These are phyloP conservation scores for Auriculariales sp. DNA, from an alignment of 768 basidiomycete species.

Conservation along the genomic window DNA sequence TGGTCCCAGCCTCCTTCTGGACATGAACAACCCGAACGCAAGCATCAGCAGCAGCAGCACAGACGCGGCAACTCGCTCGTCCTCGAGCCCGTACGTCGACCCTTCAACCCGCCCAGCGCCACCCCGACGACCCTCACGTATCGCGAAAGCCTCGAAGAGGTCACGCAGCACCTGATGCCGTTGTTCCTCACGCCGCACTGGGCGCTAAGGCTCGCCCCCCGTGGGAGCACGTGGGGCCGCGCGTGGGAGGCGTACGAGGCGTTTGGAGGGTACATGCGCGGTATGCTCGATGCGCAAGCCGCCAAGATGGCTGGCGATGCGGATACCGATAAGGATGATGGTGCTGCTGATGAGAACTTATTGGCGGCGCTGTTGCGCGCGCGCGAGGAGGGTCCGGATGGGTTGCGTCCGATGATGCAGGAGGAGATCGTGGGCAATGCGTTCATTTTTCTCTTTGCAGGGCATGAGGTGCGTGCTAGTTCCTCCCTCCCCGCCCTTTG, in stretches of 20 bases:
- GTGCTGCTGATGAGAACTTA: no score
- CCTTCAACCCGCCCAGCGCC: not conserved
- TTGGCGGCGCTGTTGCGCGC: not conserved
- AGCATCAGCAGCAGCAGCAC: not conserved
- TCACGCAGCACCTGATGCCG: conserved; percentile 5
- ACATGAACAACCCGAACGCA: not conserved
- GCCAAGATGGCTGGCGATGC: not conserved
- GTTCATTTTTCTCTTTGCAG: conserved; percentile 7
- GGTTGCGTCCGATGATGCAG: not conserved
- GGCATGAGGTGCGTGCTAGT: no score
- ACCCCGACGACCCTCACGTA: not conserved
- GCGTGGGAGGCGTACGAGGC: conserved; percentile 3
- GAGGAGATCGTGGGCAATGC: conserved; percentile 4
- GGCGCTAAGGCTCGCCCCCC: conserved; percentile 1
- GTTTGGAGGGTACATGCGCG: conserved; percentile 4
- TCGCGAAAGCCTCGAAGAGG: conserved; percentile 3
- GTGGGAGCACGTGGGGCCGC: not conserved
- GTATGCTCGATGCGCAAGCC: conserved; percentile 4
- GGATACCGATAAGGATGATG: no score
- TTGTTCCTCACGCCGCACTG: conserved; percentile 4
- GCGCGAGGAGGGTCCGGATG: not conserved
- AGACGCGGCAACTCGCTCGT: no score
- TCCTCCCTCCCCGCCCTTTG: no score
- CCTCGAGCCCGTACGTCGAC: no score
- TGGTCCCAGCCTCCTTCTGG: no score